Evolutionary conservation across 768 basidiomycete species (phyloP), one percentile per base, ranked within the genome.

Genomic region (Trametes meyenii): DNA sequence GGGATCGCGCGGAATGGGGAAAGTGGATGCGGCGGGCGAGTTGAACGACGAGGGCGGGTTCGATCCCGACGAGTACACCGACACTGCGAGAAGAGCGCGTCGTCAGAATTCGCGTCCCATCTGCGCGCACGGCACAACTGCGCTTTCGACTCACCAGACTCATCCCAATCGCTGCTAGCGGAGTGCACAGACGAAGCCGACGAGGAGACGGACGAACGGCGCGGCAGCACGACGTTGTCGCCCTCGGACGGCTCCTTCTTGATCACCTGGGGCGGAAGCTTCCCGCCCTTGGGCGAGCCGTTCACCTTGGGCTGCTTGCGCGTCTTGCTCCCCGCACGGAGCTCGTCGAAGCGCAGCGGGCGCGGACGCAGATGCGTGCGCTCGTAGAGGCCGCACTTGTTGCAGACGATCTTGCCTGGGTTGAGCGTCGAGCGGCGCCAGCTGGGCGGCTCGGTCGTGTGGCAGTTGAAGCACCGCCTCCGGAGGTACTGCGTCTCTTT

Each of bases 401-500:
- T 94, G 83, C 92, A 94, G 46, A 94, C 92, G 70, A 94, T 94
- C 76, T 94, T 94, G 65, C 92, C 92, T 0, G 90, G 90, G 74
- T 92, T 92, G 70, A 94, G 87, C 5, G 92, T 94, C 33, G 86
- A 88, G 46, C 92, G 85, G 55, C 92, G 87, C 92, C 92, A 94
- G 24, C 85, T 87, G 7, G 92, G 92, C 0, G 92, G 92, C 72
- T 94, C 92, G 1, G 92, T 94, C 19, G 92, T 92, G 71, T 92
- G 92, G 77, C 92, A 94, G 76, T 94, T 94, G 81, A 89, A 91
- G 77, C 92, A 94, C 10, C 91, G 82, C 40, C 92, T 82, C 23
- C 92, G 89, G 58, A 94, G 87, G 72, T 92, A 93, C 76, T 94
- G 92, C 0, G 92, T 94, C 73, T 94, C 92, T 75, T 94, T 94